A percentile compares a stretch with the other conserved stretches of the same genome.
These are phyloP conservation scores for Elasticomyces elasticus DNA, from an alignment of 495 filamentous ascomycete genomes.

Conservation along the genomic window DNA sequence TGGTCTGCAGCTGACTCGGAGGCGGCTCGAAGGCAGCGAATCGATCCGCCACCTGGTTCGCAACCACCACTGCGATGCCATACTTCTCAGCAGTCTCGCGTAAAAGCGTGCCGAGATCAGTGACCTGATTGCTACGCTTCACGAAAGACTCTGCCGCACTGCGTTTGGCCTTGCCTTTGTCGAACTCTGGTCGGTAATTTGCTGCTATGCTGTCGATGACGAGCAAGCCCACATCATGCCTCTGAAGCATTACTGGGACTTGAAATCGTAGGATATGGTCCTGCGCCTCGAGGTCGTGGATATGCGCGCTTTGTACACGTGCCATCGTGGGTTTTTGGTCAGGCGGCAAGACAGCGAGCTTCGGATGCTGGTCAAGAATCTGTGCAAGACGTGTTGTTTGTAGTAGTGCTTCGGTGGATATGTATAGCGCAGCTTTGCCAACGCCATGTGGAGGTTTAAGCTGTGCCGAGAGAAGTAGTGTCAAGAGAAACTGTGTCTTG, in stretches of 20 bases:
- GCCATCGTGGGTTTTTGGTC: conserved; percentile 52
- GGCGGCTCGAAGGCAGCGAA: conserved; percentile 37
- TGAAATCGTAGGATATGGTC: conserved; percentile 91
- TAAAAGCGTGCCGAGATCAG: conserved; percentile 64
- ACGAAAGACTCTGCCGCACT: conserved; percentile 41
- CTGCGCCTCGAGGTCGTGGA: conserved; percentile 88
- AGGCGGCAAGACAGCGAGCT: conserved; percentile 39
- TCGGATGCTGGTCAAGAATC: conserved; percentile 57
- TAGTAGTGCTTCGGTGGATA: conserved; percentile 85
- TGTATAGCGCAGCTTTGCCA: conserved; percentile 64
- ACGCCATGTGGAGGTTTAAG: conserved; percentile 65
- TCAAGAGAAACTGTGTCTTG: conserved; percentile 89
- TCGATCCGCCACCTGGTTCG: conserved; percentile 92
- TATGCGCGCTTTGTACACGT: conserved; percentile 65
- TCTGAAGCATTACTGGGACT: conserved; percentile 69
- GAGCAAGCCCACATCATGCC: conserved; percentile 66
- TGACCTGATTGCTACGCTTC: conserved; percentile 55
- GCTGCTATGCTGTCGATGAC: conserved; percentile 86
- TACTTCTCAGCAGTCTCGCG: conserved; percentile 62
- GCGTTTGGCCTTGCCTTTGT: conserved; percentile 33
- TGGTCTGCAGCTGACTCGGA: background rate
- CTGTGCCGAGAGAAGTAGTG: conserved; percentile 70
- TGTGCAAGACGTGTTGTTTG: conserved; percentile 72
- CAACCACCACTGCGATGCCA: conserved; percentile 74
- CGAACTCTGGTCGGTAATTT: conserved; percentile 87